Conservation (phyloP, 78 protist species). For the Thecamonas trahens region DNA sequence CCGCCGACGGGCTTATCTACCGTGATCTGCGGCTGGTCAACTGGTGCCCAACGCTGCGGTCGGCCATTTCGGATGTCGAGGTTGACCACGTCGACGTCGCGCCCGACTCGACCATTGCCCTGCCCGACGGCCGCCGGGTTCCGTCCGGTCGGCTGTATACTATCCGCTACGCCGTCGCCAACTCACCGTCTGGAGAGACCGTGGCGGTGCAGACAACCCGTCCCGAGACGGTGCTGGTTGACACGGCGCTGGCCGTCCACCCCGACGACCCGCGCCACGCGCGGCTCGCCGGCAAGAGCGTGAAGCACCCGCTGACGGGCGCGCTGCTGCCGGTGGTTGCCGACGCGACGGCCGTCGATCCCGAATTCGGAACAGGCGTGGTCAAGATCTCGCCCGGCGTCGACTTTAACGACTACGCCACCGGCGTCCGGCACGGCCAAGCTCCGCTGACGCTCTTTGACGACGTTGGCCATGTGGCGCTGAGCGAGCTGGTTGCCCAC, state of each 20-base stretch:
- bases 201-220: slow-evolving; percentile 70
- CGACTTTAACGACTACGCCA: slow-evolving; percentile 93
- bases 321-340: slow-evolving; percentile 24
- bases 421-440: slow-evolving; percentile 81
- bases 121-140: slow-evolving; percentile 7
- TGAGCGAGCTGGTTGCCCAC: slow-evolving; percentile 14
- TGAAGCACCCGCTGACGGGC: slow-evolving; percentile 13
- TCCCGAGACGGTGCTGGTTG: slow-evolving; percentile 93
- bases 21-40: slow-evolving; percentile 69
- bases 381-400: slow-evolving; percentile 89
- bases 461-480: slow-evolving; percentile 46
- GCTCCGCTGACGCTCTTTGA: slow-evolving; percentile 34
- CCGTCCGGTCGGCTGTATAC: slow-evolving; percentile 62
- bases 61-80: slow-evolving; percentile 91
- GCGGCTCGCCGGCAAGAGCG: slow-evolving; percentile 1
- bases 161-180: slow-evolving; percentile 30
- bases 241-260: slow-evolving; percentile 82
- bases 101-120: slow-evolving; percentile 4
- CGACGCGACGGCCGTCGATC: slow-evolving; percentile 42
- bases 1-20: slow-evolving; percentile 46
- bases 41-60: slow-evolving; percentile 74
- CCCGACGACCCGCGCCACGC: slow-evolving; percentile 68
- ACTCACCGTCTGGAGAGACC: not conserved
- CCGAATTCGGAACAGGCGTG: slow-evolving; percentile 58
- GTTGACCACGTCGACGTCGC: slow-evolving; percentile 39